Evolutionary conservation across 176 grass and related monocot species (phyloP), one percentile per base, ranked within the genome.

Genomic region (Aechmea fasciata): DNA sequence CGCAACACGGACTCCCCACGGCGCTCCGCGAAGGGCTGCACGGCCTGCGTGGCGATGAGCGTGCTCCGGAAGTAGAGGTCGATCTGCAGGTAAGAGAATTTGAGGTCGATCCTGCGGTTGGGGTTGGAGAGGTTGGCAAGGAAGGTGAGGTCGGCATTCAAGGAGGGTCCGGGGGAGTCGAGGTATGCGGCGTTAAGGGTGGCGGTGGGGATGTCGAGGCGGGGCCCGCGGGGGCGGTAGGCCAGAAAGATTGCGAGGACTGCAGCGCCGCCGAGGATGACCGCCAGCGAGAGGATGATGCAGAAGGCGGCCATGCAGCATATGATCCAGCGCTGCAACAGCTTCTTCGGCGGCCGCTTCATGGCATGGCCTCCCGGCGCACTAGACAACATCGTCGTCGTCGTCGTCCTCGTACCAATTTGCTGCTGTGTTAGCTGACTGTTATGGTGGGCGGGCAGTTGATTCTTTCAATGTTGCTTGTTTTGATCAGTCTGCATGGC

Each of bases 151-250:
- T 99, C 86, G 17, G 84, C 83, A 83, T 87, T 99, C 51, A 99
- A 86, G 63, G 75, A 75, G 47, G 48, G 12, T 7, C 63, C 73
- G 25, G 69, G 73, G 13, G 85, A 77, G 83, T 93, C 84, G 22
- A 99, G 18, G 76, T 90, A 90, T 9, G 83, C 94, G 0, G 84
- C 84, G 65, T 93, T 99, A 22, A 99, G 77, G 20, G 84, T 88
- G 41, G 79, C 94, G 13, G 65, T 67, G n/a, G 77, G 49, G 41
- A 99, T 82, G 23, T 82, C 74, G 10, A 97, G 69, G 68, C 62
- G 77, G 11, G 94, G 94, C 18, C 52, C 63, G 65, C 81, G 64
- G 19, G 94, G 94, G 49, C 76, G 86, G 87, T 90, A 99, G 17
- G 80, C 0, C 17, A 99, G 84, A 80, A 85, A 99, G 50, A 93